These are phyloP conservation scores for Penicillium angulare DNA, from an alignment of 495 filamentous ascomycete species.

Conservation along the genomic window DNA sequence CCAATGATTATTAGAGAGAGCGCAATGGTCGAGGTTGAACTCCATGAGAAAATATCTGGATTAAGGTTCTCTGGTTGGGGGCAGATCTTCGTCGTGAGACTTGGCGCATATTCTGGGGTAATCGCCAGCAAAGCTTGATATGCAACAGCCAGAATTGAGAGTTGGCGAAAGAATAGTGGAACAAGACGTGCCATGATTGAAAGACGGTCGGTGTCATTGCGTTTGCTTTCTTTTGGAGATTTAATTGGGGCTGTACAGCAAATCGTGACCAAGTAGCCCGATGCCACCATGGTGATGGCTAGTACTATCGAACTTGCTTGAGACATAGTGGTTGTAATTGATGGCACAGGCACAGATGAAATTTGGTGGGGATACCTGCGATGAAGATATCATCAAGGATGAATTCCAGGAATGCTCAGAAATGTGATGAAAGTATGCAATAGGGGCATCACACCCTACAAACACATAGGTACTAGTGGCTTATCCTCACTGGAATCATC, in stretches of 20 bases:
- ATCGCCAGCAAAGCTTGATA: slow-evolving; percentile 29
- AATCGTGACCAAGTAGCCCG: slow-evolving; percentile 15
- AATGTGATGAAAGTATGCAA: too few relatives aligned
- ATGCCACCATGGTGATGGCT: slow-evolving; percentile 13
- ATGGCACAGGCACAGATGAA: too few relatives aligned
- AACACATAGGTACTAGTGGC: too few relatives aligned
- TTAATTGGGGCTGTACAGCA: slow-evolving; percentile 22
- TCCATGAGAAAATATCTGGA: slow-evolving; percentile 30
- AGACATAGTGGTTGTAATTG: neutral
- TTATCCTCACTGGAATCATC: too few relatives aligned
- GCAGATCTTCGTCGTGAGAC: slow-evolving; percentile 4
- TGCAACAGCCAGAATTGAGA: neutral
- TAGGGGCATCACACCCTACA: too few relatives aligned
- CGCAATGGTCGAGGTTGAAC: slow-evolving; percentile 14
- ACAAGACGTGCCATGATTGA: neutral
- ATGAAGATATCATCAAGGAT: too few relatives aligned
- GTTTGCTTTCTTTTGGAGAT: slow-evolving; percentile 3
- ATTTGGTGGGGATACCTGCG: too few relatives aligned
- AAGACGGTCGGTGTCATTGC: neutral
- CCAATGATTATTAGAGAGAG: slow-evolving; percentile 31
- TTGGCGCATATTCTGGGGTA: slow-evolving; percentile 13
- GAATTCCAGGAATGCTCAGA: too few relatives aligned
- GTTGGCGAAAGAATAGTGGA: slow-evolving; percentile 4
- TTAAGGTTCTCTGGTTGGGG: slow-evolving; percentile 18
- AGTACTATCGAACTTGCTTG: slow-evolving; percentile 8